phyloP scores from a whole-genome alignment of 2,329 filamentous ascomycete genomes.

The Penicillium capsulatum region DNA sequence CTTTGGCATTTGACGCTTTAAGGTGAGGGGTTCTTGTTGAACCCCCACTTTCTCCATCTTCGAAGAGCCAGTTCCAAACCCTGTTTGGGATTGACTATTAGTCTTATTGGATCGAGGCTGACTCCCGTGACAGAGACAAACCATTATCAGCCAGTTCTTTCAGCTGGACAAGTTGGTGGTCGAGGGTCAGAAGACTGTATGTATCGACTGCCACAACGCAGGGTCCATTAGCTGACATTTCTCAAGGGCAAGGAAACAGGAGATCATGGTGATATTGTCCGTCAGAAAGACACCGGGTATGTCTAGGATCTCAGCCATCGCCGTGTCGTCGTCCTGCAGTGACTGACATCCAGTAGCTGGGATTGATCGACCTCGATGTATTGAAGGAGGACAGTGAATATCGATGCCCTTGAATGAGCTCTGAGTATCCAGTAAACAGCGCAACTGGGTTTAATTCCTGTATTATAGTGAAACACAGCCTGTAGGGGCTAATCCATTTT shows the following conservation, averaged over 20 bases:
- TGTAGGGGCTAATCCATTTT: constrained; percentile 13
- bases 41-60: no score
- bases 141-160: constrained; percentile 90
- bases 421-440: not conserved
- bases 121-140: constrained; percentile 72
- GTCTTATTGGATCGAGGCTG: no score
- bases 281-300: constrained; percentile 77
- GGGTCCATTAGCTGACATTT: not conserved
- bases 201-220: constrained; percentile 24
- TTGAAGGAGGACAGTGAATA: not conserved
- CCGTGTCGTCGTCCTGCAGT: not conserved
- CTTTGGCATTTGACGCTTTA: no score
- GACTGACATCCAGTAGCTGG: constrained; percentile 24
- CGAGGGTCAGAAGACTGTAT: constrained; percentile 75
- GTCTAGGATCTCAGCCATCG: constrained; percentile 2
- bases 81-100: not conserved
- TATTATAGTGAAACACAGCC: constrained; percentile 21
- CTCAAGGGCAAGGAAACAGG: constrained; percentile 50
- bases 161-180: constrained; percentile 88
- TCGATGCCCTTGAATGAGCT: not conserved
- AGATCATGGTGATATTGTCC: constrained; percentile 60
- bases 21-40: no score
- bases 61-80: no score
- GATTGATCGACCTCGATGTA: constrained; percentile 19
- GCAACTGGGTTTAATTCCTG: constrained; percentile 7